These are phyloP conservation scores for Rhynchospora tenuis DNA, from an alignment of 176 grass and related monocot species.

Conservation along the genomic window DNA sequence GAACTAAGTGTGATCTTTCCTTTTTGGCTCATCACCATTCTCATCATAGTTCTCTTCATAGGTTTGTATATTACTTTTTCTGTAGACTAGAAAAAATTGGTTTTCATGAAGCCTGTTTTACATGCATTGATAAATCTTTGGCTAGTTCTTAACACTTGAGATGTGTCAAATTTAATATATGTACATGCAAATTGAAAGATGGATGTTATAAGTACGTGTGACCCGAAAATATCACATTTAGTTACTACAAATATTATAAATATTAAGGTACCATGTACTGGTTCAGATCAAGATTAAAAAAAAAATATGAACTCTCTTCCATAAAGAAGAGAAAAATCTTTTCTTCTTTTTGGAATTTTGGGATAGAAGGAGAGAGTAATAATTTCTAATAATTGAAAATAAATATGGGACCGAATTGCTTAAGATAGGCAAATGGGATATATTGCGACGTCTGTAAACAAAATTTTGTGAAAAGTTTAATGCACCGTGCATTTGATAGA, in stretches of 20 bases:
- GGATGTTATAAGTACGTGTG: neutral
- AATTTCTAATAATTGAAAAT: neutral
- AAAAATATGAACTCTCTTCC: neutral
- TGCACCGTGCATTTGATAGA: neutral
- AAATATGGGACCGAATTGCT: neutral
- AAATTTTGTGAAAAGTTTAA: neutral
- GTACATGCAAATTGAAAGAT: neutral
- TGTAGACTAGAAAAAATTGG: neutral
- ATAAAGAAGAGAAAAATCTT: neutral
- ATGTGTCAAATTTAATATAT: neutral
- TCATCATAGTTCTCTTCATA: constrained; percentile 92
- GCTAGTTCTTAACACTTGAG: neutral
- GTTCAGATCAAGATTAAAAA: neutral
- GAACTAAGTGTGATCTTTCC: constrained; percentile 95
- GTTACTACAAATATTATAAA: neutral
- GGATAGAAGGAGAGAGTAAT: neutral
- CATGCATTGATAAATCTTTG: neutral
- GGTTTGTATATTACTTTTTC: constrained; percentile 33
- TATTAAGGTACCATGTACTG: neutral
- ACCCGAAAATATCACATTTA: neutral
- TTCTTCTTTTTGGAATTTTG: neutral
- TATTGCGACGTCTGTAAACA: neutral
- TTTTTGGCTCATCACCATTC: constrained; percentile 95
- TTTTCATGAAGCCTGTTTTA: neutral
- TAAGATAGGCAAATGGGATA: neutral